These are phyloP conservation scores for Microthyrium microscopicum DNA, from an alignment of 2,329 filamentous ascomycete species.

Conservation along the genomic window DNA sequence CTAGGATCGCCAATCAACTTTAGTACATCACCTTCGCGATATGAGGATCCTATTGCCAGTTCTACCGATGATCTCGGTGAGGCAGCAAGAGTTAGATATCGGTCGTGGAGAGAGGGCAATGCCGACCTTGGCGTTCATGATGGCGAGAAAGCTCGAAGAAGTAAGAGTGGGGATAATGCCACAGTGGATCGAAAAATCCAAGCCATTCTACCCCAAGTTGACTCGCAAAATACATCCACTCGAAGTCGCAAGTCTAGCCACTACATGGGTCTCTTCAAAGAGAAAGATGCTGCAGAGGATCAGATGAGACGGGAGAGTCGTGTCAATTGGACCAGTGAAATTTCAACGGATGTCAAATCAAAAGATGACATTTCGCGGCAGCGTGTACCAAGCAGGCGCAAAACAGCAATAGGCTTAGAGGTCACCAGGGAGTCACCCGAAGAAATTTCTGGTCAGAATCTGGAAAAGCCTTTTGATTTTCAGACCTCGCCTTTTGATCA, in stretches of 20 bases:
- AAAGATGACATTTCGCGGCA: no score
- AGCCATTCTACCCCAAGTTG: conserved; percentile 42
- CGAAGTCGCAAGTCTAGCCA: conserved; percentile 50
- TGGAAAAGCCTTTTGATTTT: no score
- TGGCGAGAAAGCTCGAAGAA: conserved; percentile 20
- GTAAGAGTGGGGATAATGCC: conserved; percentile 25
- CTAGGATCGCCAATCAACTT: no score
- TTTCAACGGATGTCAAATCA: no score
- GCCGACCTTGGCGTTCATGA: conserved; percentile 24
- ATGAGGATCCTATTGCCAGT: no score
- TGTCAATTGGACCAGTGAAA: conserved; percentile 30
- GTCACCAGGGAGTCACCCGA: no score
- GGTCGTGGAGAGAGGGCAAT: conserved; percentile 32
- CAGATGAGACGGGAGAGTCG: conserved; percentile 33
- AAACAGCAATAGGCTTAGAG: no score
- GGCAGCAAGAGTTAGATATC: conserved; percentile 28
- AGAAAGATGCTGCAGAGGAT: conserved; percentile 38
- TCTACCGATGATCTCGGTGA: conserved; percentile 14
- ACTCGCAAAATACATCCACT: conserved; percentile 33
- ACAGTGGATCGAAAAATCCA: conserved; percentile 46
- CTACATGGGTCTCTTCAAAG: conserved; percentile 47
- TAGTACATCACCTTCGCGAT: no score
- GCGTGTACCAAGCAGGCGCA: no score
- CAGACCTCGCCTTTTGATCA: no score
- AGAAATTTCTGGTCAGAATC: no score